Evolutionary conservation across 805 yeast species (phyloP).

Genomic region (Pichia occidentalis): DNA sequence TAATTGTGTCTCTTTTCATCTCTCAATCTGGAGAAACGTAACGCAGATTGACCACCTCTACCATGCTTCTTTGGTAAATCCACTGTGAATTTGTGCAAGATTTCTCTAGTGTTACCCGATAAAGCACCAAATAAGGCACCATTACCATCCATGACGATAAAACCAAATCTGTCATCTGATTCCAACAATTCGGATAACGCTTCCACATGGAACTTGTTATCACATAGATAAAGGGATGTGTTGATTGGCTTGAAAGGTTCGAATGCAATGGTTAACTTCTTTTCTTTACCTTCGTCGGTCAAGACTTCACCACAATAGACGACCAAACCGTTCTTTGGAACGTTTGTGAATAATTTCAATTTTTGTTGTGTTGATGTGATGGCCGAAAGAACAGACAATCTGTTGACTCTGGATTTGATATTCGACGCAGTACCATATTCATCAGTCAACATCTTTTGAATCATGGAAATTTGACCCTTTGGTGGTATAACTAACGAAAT

Average conservation of each 20-base stretch:
- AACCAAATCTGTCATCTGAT: conserved; percentile 94
- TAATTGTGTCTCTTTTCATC: conserved; percentile 99
- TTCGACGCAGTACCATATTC: conserved; percentile 99
- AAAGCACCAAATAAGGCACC: conserved; percentile 94
- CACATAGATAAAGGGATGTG: conserved; percentile 94
- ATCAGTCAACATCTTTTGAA: conserved; percentile 88
- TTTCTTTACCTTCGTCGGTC: conserved; percentile 95
- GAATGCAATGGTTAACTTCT: conserved; percentile 92
- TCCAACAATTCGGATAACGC: conserved; percentile 90
- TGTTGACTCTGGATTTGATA: conserved; percentile 94
- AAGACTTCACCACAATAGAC: conserved; percentile 97
- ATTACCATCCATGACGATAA: conserved; percentile 99
- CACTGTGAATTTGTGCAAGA: conserved; percentile 91
- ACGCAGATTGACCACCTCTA: conserved; percentile 99
- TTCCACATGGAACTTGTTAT: conserved; percentile 97
- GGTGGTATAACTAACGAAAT: conserved; percentile 95
- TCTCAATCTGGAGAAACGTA: conserved; percentile 98
- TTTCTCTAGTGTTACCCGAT: conserved; percentile 95
- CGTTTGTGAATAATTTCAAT: conserved; percentile 78
- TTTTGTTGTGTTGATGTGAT: conserved; percentile 98
- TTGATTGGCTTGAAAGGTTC: conserved; percentile 99
- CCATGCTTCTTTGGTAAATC: conserved; percentile 99
- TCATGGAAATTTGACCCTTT: conserved; percentile 82
- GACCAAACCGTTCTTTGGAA: conserved; percentile 93
- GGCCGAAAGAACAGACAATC: conserved; percentile 91